phyloP scores from a whole-genome alignment of 1,284 basidiomycete genomes.

The Irpex sp. region DNA sequence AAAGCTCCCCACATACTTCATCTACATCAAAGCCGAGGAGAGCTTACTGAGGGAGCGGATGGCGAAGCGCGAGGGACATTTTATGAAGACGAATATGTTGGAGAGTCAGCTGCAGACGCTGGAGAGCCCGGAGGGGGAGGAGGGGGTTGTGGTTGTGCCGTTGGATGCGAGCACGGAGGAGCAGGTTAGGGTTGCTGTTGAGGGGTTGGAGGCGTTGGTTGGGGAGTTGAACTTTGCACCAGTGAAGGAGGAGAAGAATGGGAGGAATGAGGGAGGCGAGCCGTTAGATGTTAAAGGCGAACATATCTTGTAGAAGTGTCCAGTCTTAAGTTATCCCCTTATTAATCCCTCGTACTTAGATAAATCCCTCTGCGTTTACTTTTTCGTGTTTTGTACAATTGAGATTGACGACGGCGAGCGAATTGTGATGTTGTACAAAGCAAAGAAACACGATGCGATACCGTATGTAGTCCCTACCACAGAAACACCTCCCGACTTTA shows the following conservation, averaged over 20 bases:
- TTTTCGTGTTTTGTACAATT: neutral
- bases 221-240: constrained; percentile 5
- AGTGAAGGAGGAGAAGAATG: neutral
- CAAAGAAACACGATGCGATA: neutral
- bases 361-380: neutral
- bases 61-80: constrained; percentile 72
- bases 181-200: constrained; percentile 47
- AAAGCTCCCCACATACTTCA: constrained; percentile 67
- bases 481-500: constrained; percentile 9
- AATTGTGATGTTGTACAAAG: constrained; percentile 5
- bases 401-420: neutral
- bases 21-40: constrained; percentile 75
- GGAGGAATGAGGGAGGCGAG: neutral
- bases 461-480: constrained; percentile 4
- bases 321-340: neutral
- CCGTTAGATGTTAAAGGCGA: neutral
- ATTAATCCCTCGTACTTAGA: neutral
- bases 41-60: constrained; percentile 72
- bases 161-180: constrained; percentile 53
- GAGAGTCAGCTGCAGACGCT: constrained; percentile 81
- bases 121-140: constrained; percentile 72
- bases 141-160: constrained; percentile 65
- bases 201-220: constrained; percentile 27
- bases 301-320: neutral
- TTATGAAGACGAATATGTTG: constrained; percentile 88